These are phyloP conservation scores for Sechiopsis laciniata DNA, from an alignment of 306 rosid species.

Conservation along the genomic window DNA sequence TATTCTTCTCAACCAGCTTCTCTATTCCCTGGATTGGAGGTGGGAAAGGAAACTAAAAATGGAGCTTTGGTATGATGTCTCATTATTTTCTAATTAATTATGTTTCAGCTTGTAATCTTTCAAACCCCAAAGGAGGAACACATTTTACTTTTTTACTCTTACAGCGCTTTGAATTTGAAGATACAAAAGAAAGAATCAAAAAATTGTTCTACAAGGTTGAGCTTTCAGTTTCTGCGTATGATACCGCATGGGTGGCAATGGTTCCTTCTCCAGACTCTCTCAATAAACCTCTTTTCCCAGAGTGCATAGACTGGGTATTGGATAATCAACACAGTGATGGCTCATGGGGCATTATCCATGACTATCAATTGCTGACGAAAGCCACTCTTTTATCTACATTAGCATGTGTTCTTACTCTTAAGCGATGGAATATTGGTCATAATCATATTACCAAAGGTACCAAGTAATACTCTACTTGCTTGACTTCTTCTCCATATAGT, in stretches of 20 bases:
- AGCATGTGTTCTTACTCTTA: slow-evolving; percentile 60
- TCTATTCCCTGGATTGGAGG: slow-evolving; percentile 15
- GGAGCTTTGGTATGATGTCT: slow-evolving; percentile 27
- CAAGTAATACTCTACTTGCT: neutral
- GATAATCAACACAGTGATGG: slow-evolving; percentile 72
- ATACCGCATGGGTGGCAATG: slow-evolving; percentile 97
- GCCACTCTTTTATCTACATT: slow-evolving; percentile 71
- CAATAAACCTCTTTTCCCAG: slow-evolving; percentile 55
- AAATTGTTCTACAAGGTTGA: slow-evolving; percentile 60
- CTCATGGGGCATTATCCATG: slow-evolving; percentile 57
- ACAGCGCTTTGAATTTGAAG: slow-evolving; percentile 43
- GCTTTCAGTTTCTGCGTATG: slow-evolving; percentile 68
- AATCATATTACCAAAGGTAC: slow-evolving; percentile 57
- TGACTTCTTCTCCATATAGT: neutral
- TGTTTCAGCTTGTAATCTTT: neutral
- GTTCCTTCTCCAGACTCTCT: slow-evolving; percentile 52
- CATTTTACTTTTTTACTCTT: slow-evolving; percentile 9
- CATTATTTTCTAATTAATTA: neutral
- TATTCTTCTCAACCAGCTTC: slow-evolving; percentile 22
- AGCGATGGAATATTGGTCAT: slow-evolving; percentile 59
- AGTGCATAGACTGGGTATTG: slow-evolving; percentile 64
- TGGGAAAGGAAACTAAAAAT: slow-evolving; percentile 20
- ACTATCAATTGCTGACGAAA: slow-evolving; percentile 46
- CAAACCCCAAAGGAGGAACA: slow-evolving; percentile 5
- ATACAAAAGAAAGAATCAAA: slow-evolving; percentile 48